Conservation (phyloP, 208 protist species). For the Crithidia thermophila region DNA sequence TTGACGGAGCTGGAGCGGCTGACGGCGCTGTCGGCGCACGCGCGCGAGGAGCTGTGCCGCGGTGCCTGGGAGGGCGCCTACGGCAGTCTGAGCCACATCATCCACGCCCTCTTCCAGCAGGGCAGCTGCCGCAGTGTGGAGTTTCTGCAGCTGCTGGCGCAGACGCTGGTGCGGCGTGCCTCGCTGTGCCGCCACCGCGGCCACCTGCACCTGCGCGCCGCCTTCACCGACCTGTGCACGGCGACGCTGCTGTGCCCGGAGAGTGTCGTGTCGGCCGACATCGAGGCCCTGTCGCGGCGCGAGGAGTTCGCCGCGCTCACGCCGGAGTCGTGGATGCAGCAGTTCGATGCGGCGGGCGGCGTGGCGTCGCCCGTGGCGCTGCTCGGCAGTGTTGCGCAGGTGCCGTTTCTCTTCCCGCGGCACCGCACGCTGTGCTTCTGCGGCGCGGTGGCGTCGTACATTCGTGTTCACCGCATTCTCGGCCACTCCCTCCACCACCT, state of each 20-base stretch:
- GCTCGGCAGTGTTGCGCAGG: slow-evolving; percentile 19
- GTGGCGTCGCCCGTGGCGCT: slow-evolving; percentile 25
- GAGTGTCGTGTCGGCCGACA: neutral
- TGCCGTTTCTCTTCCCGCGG: slow-evolving; percentile 22
- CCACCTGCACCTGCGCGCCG: slow-evolving; percentile 23
- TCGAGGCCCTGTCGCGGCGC: slow-evolving; percentile 14
- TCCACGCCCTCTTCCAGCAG: slow-evolving; percentile 33
- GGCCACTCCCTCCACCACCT: slow-evolving; percentile 27
- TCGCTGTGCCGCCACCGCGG: slow-evolving; percentile 29
- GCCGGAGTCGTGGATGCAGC: slow-evolving; percentile 22
- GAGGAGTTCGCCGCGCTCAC: slow-evolving; percentile 11
- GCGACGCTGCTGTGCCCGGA: slow-evolving; percentile 24
- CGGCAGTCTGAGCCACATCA: slow-evolving; percentile 25
- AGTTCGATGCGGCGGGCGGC: slow-evolving; percentile 19
- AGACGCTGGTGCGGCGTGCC: slow-evolving; percentile 28
- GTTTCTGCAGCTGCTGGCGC: slow-evolving; percentile 20
- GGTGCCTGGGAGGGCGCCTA: slow-evolving; percentile 23
- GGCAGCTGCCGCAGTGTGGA: slow-evolving; percentile 34
- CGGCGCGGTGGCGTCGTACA: slow-evolving; percentile 15
- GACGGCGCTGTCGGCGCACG: slow-evolving; percentile 9
- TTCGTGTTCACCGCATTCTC: slow-evolving; percentile 12
- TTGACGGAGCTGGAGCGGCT: slow-evolving; percentile 15
- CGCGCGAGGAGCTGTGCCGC: slow-evolving; percentile 22
- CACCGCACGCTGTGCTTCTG: slow-evolving; percentile 23
- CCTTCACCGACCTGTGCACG: slow-evolving; percentile 23